Percentiles rank a stretch among this genome's conserved stretches.
These are phyloP conservation scores for Globisporangium polare DNA, from an alignment of 352 stramenopile genomes.

Conservation along the genomic window DNA sequence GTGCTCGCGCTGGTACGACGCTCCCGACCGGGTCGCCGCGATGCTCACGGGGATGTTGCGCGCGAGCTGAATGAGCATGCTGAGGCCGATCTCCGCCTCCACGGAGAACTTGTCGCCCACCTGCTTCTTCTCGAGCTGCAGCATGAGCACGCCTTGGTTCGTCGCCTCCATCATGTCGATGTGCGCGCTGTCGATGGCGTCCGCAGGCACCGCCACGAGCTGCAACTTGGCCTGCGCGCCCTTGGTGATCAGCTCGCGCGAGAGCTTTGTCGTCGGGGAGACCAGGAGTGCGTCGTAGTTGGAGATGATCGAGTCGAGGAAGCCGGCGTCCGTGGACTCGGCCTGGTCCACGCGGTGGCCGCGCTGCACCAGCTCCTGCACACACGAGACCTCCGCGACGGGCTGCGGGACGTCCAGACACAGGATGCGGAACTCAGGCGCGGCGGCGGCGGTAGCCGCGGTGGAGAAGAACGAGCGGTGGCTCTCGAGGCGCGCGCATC, in stretches of 20 bases:
- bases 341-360: constrained; percentile 59
- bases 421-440: constrained; percentile 37
- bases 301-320: constrained; percentile 25
- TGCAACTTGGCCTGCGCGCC: constrained; percentile 45
- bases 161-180: constrained; percentile 78
- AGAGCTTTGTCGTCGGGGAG: constrained; percentile 40
- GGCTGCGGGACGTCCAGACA: constrained; percentile 55
- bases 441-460: not conserved
- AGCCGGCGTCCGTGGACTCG: constrained; percentile 22
- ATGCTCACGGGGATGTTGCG: constrained; percentile 56
- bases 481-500: constrained; percentile 1
- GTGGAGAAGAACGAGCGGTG: constrained; percentile 17
- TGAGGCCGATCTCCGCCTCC: constrained; percentile 66
- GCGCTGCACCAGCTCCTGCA: constrained; percentile 69
- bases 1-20: constrained; percentile 28
- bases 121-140: constrained; percentile 76
- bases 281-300: constrained; percentile 61
- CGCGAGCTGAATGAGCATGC: constrained; percentile 58
- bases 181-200: constrained; percentile 51
- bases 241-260: constrained; percentile 33
- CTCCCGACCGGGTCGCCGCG: constrained; percentile 25
- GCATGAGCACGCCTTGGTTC: constrained; percentile 65
- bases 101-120: constrained; percentile 68
- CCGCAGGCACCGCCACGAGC: constrained; percentile 52
- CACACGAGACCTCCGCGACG: constrained; percentile 44